These are phyloP conservation scores for Penicillium alfredii DNA, from an alignment of 495 filamentous ascomycete genomes.

Conservation along the genomic window DNA sequence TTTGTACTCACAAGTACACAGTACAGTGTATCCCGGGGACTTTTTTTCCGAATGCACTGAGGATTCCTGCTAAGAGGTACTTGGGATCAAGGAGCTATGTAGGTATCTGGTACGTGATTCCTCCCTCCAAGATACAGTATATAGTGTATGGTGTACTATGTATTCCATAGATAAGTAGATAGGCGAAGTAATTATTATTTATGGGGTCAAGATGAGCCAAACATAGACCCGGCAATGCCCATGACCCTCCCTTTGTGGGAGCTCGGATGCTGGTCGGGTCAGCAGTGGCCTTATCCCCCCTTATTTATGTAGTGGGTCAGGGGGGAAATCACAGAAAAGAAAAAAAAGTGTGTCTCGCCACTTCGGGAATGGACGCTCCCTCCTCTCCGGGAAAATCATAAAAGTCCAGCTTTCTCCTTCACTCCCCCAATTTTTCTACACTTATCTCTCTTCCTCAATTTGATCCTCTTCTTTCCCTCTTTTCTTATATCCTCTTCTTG, in stretches of 20 bases:
- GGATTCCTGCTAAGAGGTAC: too few relatives aligned
- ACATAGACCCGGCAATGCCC: slow-evolving; percentile 11
- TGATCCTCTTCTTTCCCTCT: neutral
- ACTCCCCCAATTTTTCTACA: too few relatives aligned
- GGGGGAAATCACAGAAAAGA: too few relatives aligned
- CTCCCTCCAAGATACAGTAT: neutral
- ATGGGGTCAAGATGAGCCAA: slow-evolving; percentile 14
- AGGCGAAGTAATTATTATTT: too few relatives aligned
- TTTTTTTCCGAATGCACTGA: too few relatives aligned
- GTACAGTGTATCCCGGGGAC: slow-evolving; percentile 7
- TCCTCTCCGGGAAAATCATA: slow-evolving; percentile 3
- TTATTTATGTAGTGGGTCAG: too few relatives aligned
- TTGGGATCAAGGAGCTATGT: too few relatives aligned
- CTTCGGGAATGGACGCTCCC: slow-evolving; percentile 27
- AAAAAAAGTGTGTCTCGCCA: slow-evolving; percentile 35
- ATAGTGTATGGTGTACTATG: too few relatives aligned
- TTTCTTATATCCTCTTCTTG: too few relatives aligned
- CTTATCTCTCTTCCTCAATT: neutral
- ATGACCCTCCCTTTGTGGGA: slow-evolving; percentile 16
- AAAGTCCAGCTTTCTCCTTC: slow-evolving; percentile 1
- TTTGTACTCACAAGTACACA: slow-evolving; percentile 5
- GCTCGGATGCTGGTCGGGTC: slow-evolving; percentile 32
- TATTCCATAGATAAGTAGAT: too few relatives aligned
- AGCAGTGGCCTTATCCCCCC: slow-evolving; percentile 33
- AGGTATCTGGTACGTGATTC: too few relatives aligned